Evolutionary conservation across 2,329 filamentous ascomycete species (phyloP).

Genomic region (Ceratocystis colombiana): DNA sequence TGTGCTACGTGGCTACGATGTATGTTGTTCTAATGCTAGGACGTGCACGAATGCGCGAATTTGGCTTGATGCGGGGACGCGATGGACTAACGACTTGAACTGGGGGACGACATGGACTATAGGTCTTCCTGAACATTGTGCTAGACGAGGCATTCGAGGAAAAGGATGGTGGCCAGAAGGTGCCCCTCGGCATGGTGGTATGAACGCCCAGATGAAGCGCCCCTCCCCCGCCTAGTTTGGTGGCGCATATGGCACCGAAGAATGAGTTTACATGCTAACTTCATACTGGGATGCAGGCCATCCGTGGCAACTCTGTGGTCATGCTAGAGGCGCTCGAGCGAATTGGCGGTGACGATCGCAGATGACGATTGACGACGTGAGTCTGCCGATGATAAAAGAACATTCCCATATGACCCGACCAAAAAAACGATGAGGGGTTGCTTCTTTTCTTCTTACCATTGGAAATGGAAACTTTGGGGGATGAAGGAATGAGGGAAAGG

Average conservation of each 20-base stretch:
- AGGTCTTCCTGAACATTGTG: slow-evolving; percentile 98
- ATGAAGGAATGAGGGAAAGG: not conserved
- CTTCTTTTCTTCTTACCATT: not conserved
- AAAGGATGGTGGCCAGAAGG: slow-evolving; percentile 83
- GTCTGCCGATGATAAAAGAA: slow-evolving; percentile 12
- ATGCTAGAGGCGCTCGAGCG: slow-evolving; percentile 81
- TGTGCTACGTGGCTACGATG: slow-evolving; percentile 89
- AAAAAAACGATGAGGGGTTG: not conserved
- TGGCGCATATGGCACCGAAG: not conserved
- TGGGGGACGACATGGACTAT: slow-evolving; percentile 11
- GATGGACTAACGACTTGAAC: not conserved
- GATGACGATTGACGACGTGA: slow-evolving; percentile 32
- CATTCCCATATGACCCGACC: slow-evolving; percentile 1
- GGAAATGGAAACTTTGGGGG: not conserved
- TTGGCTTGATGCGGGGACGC: not conserved
- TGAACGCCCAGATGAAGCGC: slow-evolving; percentile 32
- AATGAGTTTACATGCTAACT: slow-evolving; percentile 28
- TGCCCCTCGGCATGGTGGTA: slow-evolving; percentile 85
- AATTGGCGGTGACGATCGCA: slow-evolving; percentile 52
- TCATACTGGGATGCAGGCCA: slow-evolving; percentile 49
- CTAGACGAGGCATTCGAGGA: slow-evolving; percentile 95
- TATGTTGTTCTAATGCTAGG: slow-evolving; percentile 39
- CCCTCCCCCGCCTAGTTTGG: not conserved
- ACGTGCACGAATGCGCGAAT: not conserved
- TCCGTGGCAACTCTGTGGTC: slow-evolving; percentile 94